phyloP scores from a whole-genome alignment of 2,329 filamentous ascomycete genomes.

The Sporothrix curviconia region DNA sequence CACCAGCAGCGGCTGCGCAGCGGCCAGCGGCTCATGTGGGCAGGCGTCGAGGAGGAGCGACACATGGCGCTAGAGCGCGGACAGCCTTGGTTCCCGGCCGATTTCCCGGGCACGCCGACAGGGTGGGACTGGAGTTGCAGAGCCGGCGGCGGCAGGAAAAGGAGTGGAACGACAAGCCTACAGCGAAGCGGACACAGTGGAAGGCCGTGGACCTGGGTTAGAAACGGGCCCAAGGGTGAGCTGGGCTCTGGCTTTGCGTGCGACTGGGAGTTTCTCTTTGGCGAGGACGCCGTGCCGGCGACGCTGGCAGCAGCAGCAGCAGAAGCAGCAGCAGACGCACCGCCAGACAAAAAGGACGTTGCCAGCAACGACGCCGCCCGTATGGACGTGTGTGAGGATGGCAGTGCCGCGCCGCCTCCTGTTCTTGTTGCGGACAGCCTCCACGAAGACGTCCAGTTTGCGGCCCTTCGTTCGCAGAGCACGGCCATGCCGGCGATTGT shows the following conservation, averaged over 20 bases:
- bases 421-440: not conserved
- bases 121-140: constrained; percentile 68
- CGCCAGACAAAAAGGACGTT: not conserved
- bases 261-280: constrained; percentile 70
- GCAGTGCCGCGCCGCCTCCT: not conserved
- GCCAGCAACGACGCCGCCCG: not conserved
- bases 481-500: constrained; percentile 9
- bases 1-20: constrained; percentile 70
- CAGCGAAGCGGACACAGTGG: constrained; percentile 74
- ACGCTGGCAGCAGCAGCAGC: not conserved
- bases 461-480: constrained; percentile 5
- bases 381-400: constrained; percentile 7
- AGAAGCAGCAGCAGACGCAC: not conserved
- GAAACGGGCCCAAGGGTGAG: constrained; percentile 68
- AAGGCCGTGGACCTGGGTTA: constrained; percentile 68
- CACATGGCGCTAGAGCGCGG: constrained; percentile 78
- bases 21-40: constrained; percentile 67
- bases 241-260: constrained; percentile 75
- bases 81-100: constrained; percentile 76
- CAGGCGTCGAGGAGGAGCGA: constrained; percentile 69
- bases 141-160: constrained; percentile 52
- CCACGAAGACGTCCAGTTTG: constrained; percentile 14
- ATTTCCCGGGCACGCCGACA: constrained; percentile 71
- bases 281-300: not conserved
- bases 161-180: constrained; percentile 71